A percentile compares a stretch with the other conserved stretches of the same genome.
Conservation (phyloP, 352 stramenopile species). For the Phytopythium chamaehyphon region DNA sequence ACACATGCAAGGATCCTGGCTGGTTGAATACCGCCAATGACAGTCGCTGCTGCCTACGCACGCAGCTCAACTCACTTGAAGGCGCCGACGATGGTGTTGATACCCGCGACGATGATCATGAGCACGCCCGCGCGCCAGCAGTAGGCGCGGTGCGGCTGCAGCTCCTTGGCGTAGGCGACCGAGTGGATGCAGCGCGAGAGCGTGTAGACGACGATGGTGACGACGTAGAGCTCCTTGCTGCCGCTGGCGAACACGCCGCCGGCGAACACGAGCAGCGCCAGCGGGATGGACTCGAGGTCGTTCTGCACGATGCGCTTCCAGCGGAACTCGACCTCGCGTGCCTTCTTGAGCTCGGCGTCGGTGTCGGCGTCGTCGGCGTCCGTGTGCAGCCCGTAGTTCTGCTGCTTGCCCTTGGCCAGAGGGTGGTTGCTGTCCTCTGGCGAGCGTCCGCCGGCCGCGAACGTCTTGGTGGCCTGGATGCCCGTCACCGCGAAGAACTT, state of each 20-base stretch:
- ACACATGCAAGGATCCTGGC: not conserved
- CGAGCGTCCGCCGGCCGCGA: conserved; percentile 26
- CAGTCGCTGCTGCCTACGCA: no score
- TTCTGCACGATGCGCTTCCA: conserved; percentile 46
- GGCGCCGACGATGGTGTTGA: conserved; percentile 35
- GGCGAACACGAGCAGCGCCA: conserved; percentile 29
- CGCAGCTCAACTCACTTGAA: conserved; percentile 18
- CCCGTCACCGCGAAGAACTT: conserved; percentile 30
- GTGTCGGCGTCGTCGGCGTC: conserved; percentile 9
- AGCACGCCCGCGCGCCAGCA: conserved; percentile 49
- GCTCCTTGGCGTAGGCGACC: conserved; percentile 42
- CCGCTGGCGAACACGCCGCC: conserved; percentile 20
- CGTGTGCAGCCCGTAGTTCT: conserved; percentile 28
- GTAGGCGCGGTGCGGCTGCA: conserved; percentile 46
- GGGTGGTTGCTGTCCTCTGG: conserved; percentile 32
- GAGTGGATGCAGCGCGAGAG: conserved; percentile 37
- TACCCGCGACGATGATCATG: conserved; percentile 21
- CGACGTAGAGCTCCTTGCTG: conserved; percentile 26
- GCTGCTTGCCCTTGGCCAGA: conserved; percentile 25
- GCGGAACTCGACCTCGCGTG: conserved; percentile 30
- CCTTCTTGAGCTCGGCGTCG: conserved; percentile 20
- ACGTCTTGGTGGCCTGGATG: conserved; percentile 36
- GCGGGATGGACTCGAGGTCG: conserved; percentile 44
- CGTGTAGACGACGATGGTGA: conserved; percentile 30
- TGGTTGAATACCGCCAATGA: no score